Evolutionary conservation across 495 filamentous ascomycete genomes (phyloP), one percentile per base, ranked within the genome.

Genomic region (Staphylotrichum longicolle): DNA sequence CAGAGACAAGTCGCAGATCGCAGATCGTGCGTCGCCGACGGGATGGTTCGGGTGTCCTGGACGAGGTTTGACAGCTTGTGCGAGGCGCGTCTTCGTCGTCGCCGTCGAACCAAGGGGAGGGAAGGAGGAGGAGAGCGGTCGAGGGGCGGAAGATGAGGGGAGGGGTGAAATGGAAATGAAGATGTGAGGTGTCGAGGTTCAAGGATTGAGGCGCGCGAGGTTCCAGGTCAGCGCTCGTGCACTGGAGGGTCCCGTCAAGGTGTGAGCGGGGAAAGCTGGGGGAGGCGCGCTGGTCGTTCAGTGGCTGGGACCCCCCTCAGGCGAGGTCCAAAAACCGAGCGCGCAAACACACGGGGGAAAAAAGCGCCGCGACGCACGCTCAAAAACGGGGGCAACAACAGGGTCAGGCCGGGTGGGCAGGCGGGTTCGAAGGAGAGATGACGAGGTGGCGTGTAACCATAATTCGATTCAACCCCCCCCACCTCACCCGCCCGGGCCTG

Each of bases 231-330:
- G 62, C 59, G 44, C 59, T 63, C 54, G 60, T 53, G 53, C 60
- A 27, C 60, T 34, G 37, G 27, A 6, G 35, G 42, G 34, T 27
- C 47, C 41, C 32, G 60, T 63, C 58, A 63, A 66, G 62, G 63
- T 62, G 62, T 65, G 67, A 53, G 67, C 61, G 63, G 60, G 64
- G 64, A 64, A 70, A 62, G 51, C 46, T 59, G 62, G 57, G 52
- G 66, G 58, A 58, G 57, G 61, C 57, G 61, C 46, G 63, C 64
- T 63, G 59, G 58, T 66, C 45, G 52, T 61, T 53, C 63, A 70
- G 61, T 66, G 69, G 67, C 65, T 65, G 46, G 63, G 66, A 64
- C 55, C 63, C 60, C 39, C 59, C n/a, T n/a, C n/a, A n/a, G n/a
- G n/a, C n/a, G n/a, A n/a, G n/a, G n/a, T n/a, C n/a, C n/a, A n/a